Evolutionary conservation across 129 eudicot genomes (phyloP), one percentile per base, ranked within the genome.

Genomic region (Centrapalus pauciflorus): DNA sequence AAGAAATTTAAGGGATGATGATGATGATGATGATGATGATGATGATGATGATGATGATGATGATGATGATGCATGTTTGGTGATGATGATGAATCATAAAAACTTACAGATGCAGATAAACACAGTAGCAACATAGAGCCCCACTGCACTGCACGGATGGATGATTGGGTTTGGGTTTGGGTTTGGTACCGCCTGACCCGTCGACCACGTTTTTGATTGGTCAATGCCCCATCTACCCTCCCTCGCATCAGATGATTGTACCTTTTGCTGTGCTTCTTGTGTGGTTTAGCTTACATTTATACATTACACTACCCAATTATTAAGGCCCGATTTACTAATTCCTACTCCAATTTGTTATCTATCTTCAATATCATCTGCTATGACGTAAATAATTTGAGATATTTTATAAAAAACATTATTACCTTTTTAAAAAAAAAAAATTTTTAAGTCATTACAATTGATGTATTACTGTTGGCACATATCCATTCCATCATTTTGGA

Each of bases 131-230:
- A 62, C 55, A 61, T 51, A 67, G 35, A 64, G 61, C 61, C 79
- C 73, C 79, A 74, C 38, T 12, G 0, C 32, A 49, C 51, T 51
- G 79, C 72, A 74, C 68, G 73, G 28, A 41, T 74, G 66, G 45
- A 56, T 74, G 79, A 57, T 66, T 74, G 19, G 58, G 37, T 65
- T 45, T 20, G 10, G n/a, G n/a, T n/a, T n/a, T n/a, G 70, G 55
- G 52, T 32, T 45, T 57, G 62, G 58, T 57, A 74, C 59, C 33
- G 33, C 4, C 66, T 66, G 68, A 66, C 46, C 19, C 54, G 56
- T 75, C 62, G 69, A 66, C 79, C 61, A 75, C 69, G 79, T 75
- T 61, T 25, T 1, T 46, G 69, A 75, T 75, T 75, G 63, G 79
- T 75, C 79, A 75, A 75, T 58, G 73, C 74, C n/a, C 68, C 19